Evolutionary conservation across 225 moss, liverwort and hornwort genomes (phyloP), one percentile per base, ranked within the genome.

Genomic region (Pseudoscleropodium purum): DNA sequence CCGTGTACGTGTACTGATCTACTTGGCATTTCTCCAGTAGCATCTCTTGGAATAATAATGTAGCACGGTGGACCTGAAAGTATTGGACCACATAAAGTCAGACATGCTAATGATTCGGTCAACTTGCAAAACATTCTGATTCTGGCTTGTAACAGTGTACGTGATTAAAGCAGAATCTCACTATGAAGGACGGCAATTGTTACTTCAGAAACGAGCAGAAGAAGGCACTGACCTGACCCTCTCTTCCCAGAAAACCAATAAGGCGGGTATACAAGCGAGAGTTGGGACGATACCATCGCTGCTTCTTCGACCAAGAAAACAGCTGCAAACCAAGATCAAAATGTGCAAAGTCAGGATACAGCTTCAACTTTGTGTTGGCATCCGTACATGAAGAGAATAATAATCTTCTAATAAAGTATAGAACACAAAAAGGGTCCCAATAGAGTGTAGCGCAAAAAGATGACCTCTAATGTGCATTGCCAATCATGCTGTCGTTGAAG

Each of bases 221-320:
- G 56, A 82, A 17, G 57, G 59, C 45, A 90, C 93, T 89, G 60
- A 94, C 94, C 94, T 83, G 94, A 92, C 96, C 96, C 93, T 94
- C 93, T 31, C 97, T 96, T 64, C 97, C 97, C 84, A 98, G 83
- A 81, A 96, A 98, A 61, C 97, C 96, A 90, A 98, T 95, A 29
- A 98, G 96, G 68, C 88, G 94, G 51, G 97, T 98, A 85, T 97
- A 98, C 73, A 96, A 92, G 64, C 97, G 98, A 76, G 95, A 86
- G 93, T 98, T 98, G 84, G 96, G 95, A 43, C 85, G 66, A 86
- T 95, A 95, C 97, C 98, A 97, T 56, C 82, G 61, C 89, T 97
- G 97, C 88, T 93, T 93, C 93, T 96, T 98, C 87, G 97, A 97
- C 98, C 97, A 98, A 79, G 91, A 90, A 91, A 98, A 97, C 87